Evolutionary conservation across 805 yeast genomes (phyloP).

Genomic region (Candida ascalaphidarum): DNA sequence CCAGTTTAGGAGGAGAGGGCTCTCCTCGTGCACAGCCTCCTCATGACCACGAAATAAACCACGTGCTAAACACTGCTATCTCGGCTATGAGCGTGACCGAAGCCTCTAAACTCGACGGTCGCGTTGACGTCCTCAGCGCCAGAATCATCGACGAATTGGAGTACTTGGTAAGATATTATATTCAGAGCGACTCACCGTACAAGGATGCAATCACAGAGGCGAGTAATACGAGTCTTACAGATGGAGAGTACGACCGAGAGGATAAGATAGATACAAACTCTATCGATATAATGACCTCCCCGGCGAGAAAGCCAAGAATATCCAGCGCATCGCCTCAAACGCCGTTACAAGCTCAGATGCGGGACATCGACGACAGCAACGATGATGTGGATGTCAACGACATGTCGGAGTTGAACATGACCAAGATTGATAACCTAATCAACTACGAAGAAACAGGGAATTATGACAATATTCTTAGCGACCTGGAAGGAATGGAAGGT

Average conservation of each 20-base stretch:
- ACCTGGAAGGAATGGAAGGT: slow-evolving; percentile 8
- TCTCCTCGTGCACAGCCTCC: not conserved
- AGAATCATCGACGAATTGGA: slow-evolving; percentile 65
- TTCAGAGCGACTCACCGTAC: slow-evolving; percentile 8
- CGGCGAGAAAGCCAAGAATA: slow-evolving; percentile 6
- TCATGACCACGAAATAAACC: slow-evolving; percentile 9
- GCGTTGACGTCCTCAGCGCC: slow-evolving; percentile 61
- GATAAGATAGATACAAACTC: slow-evolving; percentile 1
- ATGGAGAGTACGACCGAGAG: slow-evolving; percentile 4
- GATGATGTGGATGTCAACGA: slow-evolving; percentile 25
- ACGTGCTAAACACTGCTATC: slow-evolving; percentile 9
- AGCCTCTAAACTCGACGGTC: slow-evolving; percentile 16
- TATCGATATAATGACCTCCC: slow-evolving; percentile 8
- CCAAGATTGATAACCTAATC: slow-evolving; percentile 28
- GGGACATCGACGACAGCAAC: not conserved
- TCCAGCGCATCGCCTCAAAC: not conserved
- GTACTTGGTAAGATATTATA: slow-evolving; percentile 39
- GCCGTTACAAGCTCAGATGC: no score
- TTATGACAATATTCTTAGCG: no score
- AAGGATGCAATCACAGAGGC: slow-evolving; percentile 2
- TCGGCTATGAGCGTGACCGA: slow-evolving; percentile 6
- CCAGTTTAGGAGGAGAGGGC: slow-evolving; percentile 1
- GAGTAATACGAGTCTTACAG: slow-evolving; percentile 11
- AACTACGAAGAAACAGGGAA: slow-evolving; percentile 18
- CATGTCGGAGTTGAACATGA: slow-evolving; percentile 29